Base-by-base conservation (phyloP, 106 monocot species). In the Agapanthus africanus region DNA sequence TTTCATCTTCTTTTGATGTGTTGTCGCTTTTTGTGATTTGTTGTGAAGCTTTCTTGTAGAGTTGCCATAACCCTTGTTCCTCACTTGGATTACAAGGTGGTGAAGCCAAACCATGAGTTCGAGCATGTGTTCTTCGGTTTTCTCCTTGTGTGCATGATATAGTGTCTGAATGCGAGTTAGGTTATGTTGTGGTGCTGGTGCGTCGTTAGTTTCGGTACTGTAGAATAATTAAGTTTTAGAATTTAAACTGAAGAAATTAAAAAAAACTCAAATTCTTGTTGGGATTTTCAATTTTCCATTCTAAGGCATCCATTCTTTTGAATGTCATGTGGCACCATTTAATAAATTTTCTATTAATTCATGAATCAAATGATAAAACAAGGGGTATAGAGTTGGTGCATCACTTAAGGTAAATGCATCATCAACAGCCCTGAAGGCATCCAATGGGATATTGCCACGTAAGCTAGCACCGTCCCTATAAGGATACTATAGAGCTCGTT, bases 101-200 rank as follows among this genome's bases (percentile, higher is more conserved):
- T 85, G 85, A 75, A 85, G 80, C 77, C 77, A 81, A 22, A 78
- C 75, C 30, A 71, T 80, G 2, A 85, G 70, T 61, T 81, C 70
- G 13, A 85, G 85, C 38, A 85, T 81, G 80, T 50, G 72, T 44
- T 81, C 72, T 57, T 85, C 85, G 4, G 80, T 72, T 68, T 81
- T 81, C 40, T 77, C 81, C 68, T 78, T 85, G 72, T 85, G 74
- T 6, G 85, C 80, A 22, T 85, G 81, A 49, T 78, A 39, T 37
- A 85, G 85, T 36, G 85, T 81, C 68, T 78, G 78, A 33, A 85
- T 74, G 33, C 81, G 85, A 5, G 68, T 74, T 35, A 81, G 34
- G 18, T 27, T 63, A 27, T 73, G 28, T 0, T 71, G 69, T 9
- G 35, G 30, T 18, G 10, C 33, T 27, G 70, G 63, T 32, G 63